A percentile compares a stretch with the other conserved stretches of the same genome.
These are phyloP conservation scores for Cercospora sp. DNA, from an alignment of 2,329 filamentous ascomycete species.

Conservation along the genomic window DNA sequence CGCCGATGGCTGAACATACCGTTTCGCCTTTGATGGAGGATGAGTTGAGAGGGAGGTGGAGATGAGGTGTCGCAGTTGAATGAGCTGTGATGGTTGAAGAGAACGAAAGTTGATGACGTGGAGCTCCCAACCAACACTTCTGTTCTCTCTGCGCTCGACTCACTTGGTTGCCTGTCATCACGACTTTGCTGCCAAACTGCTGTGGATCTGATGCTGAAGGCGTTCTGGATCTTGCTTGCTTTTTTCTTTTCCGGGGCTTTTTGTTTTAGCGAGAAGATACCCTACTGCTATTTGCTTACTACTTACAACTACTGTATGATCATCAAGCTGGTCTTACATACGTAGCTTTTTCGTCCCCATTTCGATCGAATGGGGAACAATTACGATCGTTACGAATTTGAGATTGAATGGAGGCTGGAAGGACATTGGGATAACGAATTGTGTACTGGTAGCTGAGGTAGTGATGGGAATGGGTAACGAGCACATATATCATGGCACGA, in stretches of 20 bases:
- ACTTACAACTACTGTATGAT: background rate
- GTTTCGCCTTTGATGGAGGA: background rate
- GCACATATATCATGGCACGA: background rate
- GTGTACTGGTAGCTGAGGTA: background rate
- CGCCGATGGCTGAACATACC: background rate
- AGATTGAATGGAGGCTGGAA: background rate
- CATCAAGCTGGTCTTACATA: background rate
- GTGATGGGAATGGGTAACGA: background rate
- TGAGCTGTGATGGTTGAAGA: too few species aligned
- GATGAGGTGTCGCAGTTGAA: background rate
- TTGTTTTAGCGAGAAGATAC: background rate
- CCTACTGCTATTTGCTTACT: background rate
- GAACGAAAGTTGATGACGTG: too few species aligned
- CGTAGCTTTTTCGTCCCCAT: background rate
- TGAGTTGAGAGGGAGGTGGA: background rate
- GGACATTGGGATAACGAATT: background rate
- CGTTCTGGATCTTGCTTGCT: background rate
- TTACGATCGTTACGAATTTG: background rate
- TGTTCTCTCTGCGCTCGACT: too few species aligned
- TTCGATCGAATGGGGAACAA: background rate
- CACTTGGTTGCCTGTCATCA: too few species aligned
- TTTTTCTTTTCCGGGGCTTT: background rate
- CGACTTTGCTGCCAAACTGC: too few species aligned
- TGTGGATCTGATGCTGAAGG: background rate
- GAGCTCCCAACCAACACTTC: too few species aligned